Base-by-base conservation (phyloP, 1,284 basidiomycete genomes). In the Baeospora myosura region DNA sequence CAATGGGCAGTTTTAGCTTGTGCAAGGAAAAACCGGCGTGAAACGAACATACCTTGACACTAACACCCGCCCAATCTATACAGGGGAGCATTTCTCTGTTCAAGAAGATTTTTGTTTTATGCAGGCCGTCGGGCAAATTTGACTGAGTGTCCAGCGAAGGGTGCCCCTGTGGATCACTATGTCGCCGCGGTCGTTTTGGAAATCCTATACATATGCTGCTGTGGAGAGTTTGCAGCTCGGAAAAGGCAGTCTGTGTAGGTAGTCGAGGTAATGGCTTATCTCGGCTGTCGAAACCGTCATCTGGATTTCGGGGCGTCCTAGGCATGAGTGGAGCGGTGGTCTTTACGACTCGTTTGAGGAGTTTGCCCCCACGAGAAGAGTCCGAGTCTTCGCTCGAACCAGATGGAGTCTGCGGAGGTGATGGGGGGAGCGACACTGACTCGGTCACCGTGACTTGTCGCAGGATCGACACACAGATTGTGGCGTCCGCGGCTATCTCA, bases 401-500 rank as follows among this genome's bases (percentile, higher is more conserved):
- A 4, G 62, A 58, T 3, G 72, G 70, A 1, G 71, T 74, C 24
- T 70, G 65, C 2, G 71, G 69, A 3, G 69, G 69, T 22, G 62
- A 62, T 1, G 68, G 63, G 5, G 68, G 63, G 4, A 62, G 51
- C 2, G 59, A 46, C 2, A 57, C 48, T 10, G 60, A 59, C 44
- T 71, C 65, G 5, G 66, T 66, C 40, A 78, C 60, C 17, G 63
- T 69, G 24, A 82, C 65, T 50, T 78, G 70, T 30, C 78, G 77
- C 43, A 75, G 53, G 10, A 86, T 65, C 0, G 75, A 75, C 7
- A 83, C 71, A 11, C 73, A 72, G 39, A 83, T 74, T 12, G 79
- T 81, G 10, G 82, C 78, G 57, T 84, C 81, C 3, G 76, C 55
- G 6, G 80, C 74, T 25, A 85, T 79, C 52, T 85, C 81, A 40